Conservation (phyloP, 2,329 filamentous ascomycete genomes). For the Xylariaceae sp. region DNA sequence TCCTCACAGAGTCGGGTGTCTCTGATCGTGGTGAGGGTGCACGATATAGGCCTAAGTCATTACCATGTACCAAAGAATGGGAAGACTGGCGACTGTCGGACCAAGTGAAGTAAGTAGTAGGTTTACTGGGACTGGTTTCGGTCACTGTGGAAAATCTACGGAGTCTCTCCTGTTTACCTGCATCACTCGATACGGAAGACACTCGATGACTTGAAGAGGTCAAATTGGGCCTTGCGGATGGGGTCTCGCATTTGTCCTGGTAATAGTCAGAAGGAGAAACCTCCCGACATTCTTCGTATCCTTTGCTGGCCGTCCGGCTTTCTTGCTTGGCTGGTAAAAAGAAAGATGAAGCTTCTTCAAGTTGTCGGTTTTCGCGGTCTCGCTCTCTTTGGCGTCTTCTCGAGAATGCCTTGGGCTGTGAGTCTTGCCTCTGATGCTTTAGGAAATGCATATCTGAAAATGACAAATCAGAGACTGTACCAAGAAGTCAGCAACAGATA, state of each 20-base stretch:
- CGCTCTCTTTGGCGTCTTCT: conserved; percentile 17
- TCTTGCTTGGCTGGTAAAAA: conserved; percentile 23
- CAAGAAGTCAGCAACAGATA: background rate
- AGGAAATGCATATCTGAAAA: conserved; percentile 50
- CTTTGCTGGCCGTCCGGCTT: too few relatives aligned
- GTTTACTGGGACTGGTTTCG: conserved; percentile 5
- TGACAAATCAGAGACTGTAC: conserved; percentile 47
- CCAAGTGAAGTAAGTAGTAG: conserved; percentile 24
- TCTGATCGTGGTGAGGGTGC: conserved; percentile 9
- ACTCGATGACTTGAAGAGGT: too few relatives aligned
- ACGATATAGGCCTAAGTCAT: background rate
- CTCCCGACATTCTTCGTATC: too few relatives aligned
- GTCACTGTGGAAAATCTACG: too few relatives aligned
- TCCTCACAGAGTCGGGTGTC: conserved; percentile 17
- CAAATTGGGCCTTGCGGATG: too few relatives aligned
- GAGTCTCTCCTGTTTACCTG: too few relatives aligned
- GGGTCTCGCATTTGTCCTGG: too few relatives aligned
- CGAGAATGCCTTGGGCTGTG: conserved; percentile 19
- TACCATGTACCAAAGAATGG: background rate
- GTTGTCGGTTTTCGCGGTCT: conserved; percentile 27
- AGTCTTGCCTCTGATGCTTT: conserved; percentile 19
- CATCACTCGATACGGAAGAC: too few relatives aligned
- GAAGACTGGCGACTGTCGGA: conserved; percentile 19
- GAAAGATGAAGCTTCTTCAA: conserved; percentile 33
- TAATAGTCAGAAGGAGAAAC: too few relatives aligned